Conservation (phyloP, 1,284 basidiomycete species). For the Inonotus obliquus region DNA sequence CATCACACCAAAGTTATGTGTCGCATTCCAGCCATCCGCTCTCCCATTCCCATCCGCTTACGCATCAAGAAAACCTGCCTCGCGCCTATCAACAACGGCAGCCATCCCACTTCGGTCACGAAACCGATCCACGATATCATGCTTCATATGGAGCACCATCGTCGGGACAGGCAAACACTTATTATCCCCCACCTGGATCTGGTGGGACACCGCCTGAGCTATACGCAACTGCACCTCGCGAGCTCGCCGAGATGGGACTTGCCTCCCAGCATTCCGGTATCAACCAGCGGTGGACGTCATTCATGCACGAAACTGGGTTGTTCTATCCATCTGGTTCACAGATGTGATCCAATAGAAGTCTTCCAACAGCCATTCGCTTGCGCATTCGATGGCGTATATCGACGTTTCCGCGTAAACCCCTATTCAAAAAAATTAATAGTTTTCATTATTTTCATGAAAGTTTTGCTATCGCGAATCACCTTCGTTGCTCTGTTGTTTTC, state of each 20-base stretch:
- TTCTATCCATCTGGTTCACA: constrained; percentile 3
- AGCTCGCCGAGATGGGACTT: constrained; percentile 16
- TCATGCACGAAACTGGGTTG: constrained; percentile 16
- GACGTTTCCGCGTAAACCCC: neutral
- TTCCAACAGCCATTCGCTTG: neutral
- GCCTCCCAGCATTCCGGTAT: constrained; percentile 16
- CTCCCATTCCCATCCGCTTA: neutral
- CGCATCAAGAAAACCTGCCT: neutral
- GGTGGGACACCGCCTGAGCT: constrained; percentile 9
- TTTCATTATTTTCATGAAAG: neutral
- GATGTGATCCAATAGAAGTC: neutral
- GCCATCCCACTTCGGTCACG: neutral
- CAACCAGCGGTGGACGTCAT: constrained; percentile 18
- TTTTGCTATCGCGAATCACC: neutral
- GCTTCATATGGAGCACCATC: neutral
- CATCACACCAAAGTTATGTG: constrained; percentile 9
- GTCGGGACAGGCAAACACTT: neutral
- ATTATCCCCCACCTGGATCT: neutral
- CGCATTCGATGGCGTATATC: neutral
- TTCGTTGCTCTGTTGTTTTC: neutral
- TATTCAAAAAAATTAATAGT: neutral
- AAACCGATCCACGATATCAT: neutral
- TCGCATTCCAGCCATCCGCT: constrained; percentile 5
- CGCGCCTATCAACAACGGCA: neutral
- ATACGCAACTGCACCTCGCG: constrained; percentile 15